Evolutionary conservation across 345 rosid species (phyloP).

Genomic region (Syzygium aqueum): DNA sequence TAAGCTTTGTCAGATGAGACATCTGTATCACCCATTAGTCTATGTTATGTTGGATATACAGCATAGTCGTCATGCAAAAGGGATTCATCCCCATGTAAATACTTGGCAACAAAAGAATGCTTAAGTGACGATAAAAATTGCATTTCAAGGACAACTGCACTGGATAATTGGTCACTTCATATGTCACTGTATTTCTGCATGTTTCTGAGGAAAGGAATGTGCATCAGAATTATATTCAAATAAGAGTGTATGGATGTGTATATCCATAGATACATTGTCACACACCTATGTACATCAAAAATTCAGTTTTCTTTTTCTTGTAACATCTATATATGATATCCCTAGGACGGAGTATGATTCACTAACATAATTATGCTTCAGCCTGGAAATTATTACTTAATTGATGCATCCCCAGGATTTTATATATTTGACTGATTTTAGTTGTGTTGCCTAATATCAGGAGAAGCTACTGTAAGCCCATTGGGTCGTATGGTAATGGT

Average conservation of each 20-base stretch:
- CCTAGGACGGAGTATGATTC: neutral
- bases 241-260: neutral
- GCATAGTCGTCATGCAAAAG: neutral
- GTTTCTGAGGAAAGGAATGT: neutral
- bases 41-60: neutral
- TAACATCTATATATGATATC: neutral
- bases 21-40: neutral
- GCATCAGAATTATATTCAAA: neutral
- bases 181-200: neutral
- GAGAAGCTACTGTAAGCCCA: constrained; percentile 54
- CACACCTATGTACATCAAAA: neutral
- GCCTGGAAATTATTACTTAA: neutral
- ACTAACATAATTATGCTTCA: neutral
- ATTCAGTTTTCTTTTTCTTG: neutral
- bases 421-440: neutral
- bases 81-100: neutral
- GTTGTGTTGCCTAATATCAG: constrained; percentile 17
- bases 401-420: neutral
- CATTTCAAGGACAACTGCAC: neutral
- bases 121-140: neutral
- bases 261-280: neutral
- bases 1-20: neutral
- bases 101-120: neutral
- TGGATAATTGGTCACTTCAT: neutral
- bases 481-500: constrained; percentile 76